Percentiles rank a stretch among this genome's conserved stretches.
Evolutionary conservation across 345 rosid species (phyloP).

Genomic region (Eucalyptus urophylla): DNA sequence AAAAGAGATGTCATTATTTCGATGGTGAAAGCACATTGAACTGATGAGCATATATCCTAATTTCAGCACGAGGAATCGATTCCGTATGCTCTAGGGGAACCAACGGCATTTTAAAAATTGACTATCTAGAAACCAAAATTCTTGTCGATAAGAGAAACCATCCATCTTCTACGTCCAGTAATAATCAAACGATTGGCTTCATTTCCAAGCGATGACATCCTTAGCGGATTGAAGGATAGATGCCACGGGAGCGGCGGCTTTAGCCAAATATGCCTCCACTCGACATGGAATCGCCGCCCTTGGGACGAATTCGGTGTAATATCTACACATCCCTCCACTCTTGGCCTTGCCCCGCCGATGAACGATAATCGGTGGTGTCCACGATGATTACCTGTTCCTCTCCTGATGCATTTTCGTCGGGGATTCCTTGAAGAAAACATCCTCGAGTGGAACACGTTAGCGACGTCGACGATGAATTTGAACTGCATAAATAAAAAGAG

Average conservation of each 20-base stretch:
- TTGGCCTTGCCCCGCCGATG: slow-evolving; percentile 36
- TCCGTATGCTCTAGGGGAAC: neutral
- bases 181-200: neutral
- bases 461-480: neutral
- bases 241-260: neutral
- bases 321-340: slow-evolving; percentile 36
- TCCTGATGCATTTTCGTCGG: neutral
- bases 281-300: slow-evolving; percentile 1
- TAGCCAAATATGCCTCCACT: slow-evolving; percentile 52
- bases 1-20: neutral
- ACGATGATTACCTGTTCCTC: slow-evolving; percentile 15
- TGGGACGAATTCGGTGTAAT: slow-evolving; percentile 20
- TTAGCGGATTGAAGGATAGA: slow-evolving; percentile 42
- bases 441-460: neutral
- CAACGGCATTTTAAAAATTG: neutral
- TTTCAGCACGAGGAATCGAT: neutral
- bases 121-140: neutral
- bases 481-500: neutral
- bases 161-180: no score
- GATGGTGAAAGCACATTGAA: no score
- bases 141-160: neutral
- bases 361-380: slow-evolving; percentile 22
- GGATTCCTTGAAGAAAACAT: neutral
- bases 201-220: slow-evolving; percentile 1
- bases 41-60: neutral